Evolutionary conservation across 2,329 filamentous ascomycete species (phyloP).

Genomic region (Nigrospora sphaerica): DNA sequence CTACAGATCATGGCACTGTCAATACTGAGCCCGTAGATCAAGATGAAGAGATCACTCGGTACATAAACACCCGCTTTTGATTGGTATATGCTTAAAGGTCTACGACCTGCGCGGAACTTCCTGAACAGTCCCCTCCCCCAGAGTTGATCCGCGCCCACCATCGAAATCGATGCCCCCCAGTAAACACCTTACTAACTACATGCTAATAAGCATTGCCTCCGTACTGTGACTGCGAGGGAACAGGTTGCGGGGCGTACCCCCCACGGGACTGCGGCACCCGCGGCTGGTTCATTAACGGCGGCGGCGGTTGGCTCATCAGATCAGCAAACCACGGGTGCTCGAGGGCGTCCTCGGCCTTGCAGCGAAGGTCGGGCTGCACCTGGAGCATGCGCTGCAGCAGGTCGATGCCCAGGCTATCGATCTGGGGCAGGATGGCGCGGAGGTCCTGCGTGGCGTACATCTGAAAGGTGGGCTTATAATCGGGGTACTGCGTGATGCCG

Average conservation of each 20-base stretch:
- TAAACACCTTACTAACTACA: too few relatives aligned
- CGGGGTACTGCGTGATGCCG: slow-evolving; percentile 88
- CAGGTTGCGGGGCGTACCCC: slow-evolving; percentile 17
- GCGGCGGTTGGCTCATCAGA: slow-evolving; percentile 51
- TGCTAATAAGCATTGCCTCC: background rate
- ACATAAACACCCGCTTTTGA: too few relatives aligned
- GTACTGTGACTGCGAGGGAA: slow-evolving; percentile 19
- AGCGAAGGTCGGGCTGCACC: slow-evolving; percentile 81
- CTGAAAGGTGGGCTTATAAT: slow-evolving; percentile 94
- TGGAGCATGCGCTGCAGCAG: slow-evolving; percentile 88
- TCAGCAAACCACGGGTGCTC: slow-evolving; percentile 91
- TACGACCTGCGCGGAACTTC: too few relatives aligned
- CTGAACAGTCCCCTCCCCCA: too few relatives aligned
- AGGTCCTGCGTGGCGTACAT: slow-evolving; percentile 92
- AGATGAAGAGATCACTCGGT: too few relatives aligned
- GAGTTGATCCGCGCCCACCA: too few relatives aligned
- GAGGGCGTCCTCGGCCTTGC: slow-evolving; percentile 80
- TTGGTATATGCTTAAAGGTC: too few relatives aligned
- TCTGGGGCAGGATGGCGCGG: slow-evolving; percentile 77
- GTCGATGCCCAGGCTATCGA: slow-evolving; percentile 82
- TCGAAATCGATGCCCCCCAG: too few relatives aligned
- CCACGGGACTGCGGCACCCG: slow-evolving; percentile 20
- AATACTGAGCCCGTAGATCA: too few relatives aligned
- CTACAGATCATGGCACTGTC: too few relatives aligned
- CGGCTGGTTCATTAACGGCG: slow-evolving; percentile 19